Base-by-base conservation (phyloP, 1,139 yeast species). In the Zygosaccharomyces pseudobailii region DNA sequence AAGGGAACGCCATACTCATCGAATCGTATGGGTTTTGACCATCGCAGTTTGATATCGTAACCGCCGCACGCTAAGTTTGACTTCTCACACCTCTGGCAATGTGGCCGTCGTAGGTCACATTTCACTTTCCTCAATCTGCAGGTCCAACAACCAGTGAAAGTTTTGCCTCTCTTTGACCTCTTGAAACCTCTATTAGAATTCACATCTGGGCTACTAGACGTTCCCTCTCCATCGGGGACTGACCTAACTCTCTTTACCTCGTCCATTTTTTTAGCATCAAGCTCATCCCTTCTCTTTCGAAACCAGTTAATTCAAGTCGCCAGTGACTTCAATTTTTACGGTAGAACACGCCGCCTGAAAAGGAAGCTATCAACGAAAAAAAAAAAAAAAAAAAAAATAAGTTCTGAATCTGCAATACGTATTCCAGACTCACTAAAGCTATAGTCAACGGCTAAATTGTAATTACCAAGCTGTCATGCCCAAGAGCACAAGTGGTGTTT, bases 1-100 rank as follows among this genome's bases (percentile, higher is more conserved):
- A 64, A 30, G 35, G 65, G 70, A 9, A 57, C 56, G 0, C 73
- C 74, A 45, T 57, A 65, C 27, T 68, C 65, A 44, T 71, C 72
- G 53, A 79, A 81, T 46, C 69, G 65, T 5, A 80, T 68, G 2
- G 85, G 81, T 21, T 68, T 68, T 7, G 85, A 78, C 96, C 96
- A 88, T 53, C 89, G 71, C 24, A 88, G 74, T 53, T 84, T 86
- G 53, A 88, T 83, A 50, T 81, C 87, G 59, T 87, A 88, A 0
- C 96, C 96, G 28, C 85, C 88, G 61, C 96, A 88, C 4, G 72
- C 70, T 22, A 84, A 62, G 0, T 83, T 80, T 2, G 81, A 72
- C 55, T 74, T 75, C 47, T 67, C 70, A 55, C 87, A 81, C 43
- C 80, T 68, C 30, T 61, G 56, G 61, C 87, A 81, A 5, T 66